These are phyloP conservation scores for Moesziomyces parantarcticus DNA, from an alignment of 1,284 basidiomycete species.

Conservation along the genomic window DNA sequence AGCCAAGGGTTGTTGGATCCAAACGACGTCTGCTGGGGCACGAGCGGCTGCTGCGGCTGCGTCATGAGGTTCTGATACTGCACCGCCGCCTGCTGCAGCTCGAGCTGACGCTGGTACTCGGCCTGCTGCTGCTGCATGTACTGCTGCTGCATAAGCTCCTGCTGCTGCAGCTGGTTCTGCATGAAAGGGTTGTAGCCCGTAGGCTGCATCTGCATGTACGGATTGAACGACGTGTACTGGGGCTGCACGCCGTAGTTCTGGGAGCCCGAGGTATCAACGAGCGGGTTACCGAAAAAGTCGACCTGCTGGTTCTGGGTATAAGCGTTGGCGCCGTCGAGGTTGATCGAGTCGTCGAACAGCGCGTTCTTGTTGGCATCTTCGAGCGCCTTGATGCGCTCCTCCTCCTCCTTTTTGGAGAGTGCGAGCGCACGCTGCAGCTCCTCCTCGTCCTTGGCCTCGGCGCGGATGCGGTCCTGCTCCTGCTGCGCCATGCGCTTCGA, in stretches of 20 bases:
- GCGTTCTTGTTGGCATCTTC: constrained; percentile 80
- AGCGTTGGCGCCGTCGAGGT: constrained; percentile 58
- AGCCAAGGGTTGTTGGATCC: constrained; percentile 91
- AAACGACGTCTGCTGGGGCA: constrained; percentile 74
- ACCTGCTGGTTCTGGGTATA: constrained; percentile 62
- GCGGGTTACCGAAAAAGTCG: constrained; percentile 61
- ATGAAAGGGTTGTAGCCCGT: constrained; percentile 61
- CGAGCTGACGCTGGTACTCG: constrained; percentile 68
- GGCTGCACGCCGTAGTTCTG: constrained; percentile 68
- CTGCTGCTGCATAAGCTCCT: constrained; percentile 75
- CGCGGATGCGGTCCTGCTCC: constrained; percentile 60
- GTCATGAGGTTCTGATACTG: constrained; percentile 69
- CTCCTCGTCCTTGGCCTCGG: constrained; percentile 72
- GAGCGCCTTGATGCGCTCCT: constrained; percentile 69
- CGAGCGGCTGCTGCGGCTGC: constrained; percentile 64
- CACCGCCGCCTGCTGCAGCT: constrained; percentile 67
- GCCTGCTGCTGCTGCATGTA: constrained; percentile 62
- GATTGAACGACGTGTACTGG: constrained; percentile 73
- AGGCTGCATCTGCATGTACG: constrained; percentile 70
- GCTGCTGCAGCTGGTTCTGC: constrained; percentile 74
- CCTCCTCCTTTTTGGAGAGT: constrained; percentile 83
- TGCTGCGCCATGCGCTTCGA: constrained; percentile 68
- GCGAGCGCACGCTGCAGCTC: constrained; percentile 83
- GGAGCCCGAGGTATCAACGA: constrained; percentile 49
- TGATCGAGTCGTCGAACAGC: constrained; percentile 79